Conservation (phyloP, 108 stramenopile genomes). For the Fistulifera pelliculosa region DNA sequence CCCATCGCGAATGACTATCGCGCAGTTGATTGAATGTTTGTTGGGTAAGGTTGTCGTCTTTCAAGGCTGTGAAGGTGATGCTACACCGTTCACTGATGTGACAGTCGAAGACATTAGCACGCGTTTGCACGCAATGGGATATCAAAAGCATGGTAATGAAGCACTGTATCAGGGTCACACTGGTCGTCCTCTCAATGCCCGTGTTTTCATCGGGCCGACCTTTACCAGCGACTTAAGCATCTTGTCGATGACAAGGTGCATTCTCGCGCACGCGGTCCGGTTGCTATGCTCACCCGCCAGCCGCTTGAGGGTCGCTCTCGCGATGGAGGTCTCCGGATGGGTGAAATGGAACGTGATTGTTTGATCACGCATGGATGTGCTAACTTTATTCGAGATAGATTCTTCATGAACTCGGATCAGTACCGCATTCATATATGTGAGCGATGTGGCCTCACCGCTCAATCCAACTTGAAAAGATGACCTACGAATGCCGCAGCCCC, state of each 20-base stretch:
- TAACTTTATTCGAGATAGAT: conserved; percentile 96
- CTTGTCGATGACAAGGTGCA: conserved; percentile 99
- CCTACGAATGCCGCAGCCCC: conserved; percentile 87
- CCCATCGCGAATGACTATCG: conserved; percentile 99
- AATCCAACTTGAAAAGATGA: conserved; percentile 95
- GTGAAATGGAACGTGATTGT: conserved; percentile 99
- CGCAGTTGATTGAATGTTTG: conserved; percentile 97
- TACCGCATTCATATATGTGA: conserved; percentile 97
- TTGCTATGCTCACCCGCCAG: conserved; percentile 97
- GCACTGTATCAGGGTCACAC: conserved; percentile 97
- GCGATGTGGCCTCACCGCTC: conserved; percentile 93
- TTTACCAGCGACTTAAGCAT: conserved; percentile 99
- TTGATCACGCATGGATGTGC: conserved; percentile 98
- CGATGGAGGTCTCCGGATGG: conserved; percentile 99
- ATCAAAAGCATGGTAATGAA: conserved; percentile 97
- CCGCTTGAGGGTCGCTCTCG: conserved; percentile 97
- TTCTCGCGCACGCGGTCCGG: conserved; percentile 94
- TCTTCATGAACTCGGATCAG: conserved; percentile 96
- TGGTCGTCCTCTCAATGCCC: conserved; percentile 89
- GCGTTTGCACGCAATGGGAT: conserved; percentile 91
- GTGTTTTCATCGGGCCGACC: conserved; percentile 98
- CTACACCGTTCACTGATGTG: conserved; percentile 96
- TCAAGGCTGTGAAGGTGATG: conserved; percentile 95
- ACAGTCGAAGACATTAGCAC: conserved; percentile 90
- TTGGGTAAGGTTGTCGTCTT: conserved; percentile 95